A percentile compares a stretch with the other conserved stretches of the same genome.
Evolutionary conservation across 106 monocot genomes (phyloP).

Genomic region (Dioscorea alata): DNA sequence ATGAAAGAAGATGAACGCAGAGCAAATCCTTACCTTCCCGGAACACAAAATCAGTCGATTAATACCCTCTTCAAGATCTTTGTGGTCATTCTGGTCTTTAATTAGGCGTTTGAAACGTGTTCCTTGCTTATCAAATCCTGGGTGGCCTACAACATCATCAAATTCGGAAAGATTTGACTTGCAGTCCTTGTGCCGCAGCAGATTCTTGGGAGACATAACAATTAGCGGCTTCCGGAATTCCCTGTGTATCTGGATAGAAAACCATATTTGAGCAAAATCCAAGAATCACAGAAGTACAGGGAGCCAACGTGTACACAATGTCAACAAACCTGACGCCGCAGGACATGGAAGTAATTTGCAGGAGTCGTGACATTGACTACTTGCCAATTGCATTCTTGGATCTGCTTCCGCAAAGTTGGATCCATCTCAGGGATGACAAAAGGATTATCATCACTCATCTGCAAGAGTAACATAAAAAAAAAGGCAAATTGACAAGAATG

Average conservation of each 20-base stretch:
- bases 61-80: constrained; percentile 77
- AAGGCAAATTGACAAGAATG: not conserved
- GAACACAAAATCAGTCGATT: constrained; percentile 80
- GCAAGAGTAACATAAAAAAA: too few relatives aligned
- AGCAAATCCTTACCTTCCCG: constrained; percentile 63
- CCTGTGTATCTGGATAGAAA: constrained; percentile 68
- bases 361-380: constrained; percentile 98
- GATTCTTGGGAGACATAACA: constrained; percentile 89
- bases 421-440: constrained; percentile 97
- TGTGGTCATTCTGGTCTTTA: constrained; percentile 81
- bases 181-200: constrained; percentile 97
- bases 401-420: constrained; percentile 83
- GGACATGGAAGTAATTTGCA: constrained; percentile 97
- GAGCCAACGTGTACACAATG: not conserved
- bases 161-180: constrained; percentile 93
- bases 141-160: constrained; percentile 89
- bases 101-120: constrained; percentile 99
- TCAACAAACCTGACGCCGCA: constrained; percentile 74
- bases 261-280: not conserved
- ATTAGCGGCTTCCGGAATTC: constrained; percentile 94
- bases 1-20: not conserved
- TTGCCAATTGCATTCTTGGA: constrained; percentile 99
- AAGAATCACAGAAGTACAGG: not conserved
- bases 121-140: constrained; percentile 97
- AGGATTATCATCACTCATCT: constrained; percentile 99